Percentiles rank a stretch among this genome's conserved stretches.
These are phyloP conservation scores for Coemansia sp. DNA, from an alignment of 192 early-diverging fungal genomes.

Conservation along the genomic window DNA sequence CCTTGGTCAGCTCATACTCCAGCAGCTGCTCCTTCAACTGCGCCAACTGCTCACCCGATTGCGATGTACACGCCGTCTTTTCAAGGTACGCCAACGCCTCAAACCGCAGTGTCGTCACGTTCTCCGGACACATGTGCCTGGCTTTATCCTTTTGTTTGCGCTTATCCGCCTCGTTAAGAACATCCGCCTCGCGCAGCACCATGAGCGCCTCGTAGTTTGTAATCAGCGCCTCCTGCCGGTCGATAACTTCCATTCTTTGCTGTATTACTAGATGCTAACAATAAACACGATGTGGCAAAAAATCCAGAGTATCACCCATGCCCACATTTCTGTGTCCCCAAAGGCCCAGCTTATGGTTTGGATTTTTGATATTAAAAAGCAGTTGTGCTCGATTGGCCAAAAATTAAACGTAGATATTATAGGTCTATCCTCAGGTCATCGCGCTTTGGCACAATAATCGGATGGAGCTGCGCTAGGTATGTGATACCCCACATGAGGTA, in stretches of 20 bases:
- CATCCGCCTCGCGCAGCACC: slow-evolving; percentile 59
- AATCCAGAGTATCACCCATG: neutral
- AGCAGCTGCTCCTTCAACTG: slow-evolving; percentile 50
- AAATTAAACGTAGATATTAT: slow-evolving; percentile 6
- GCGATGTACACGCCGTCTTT: slow-evolving; percentile 59
- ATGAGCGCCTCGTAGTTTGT: slow-evolving; percentile 70
- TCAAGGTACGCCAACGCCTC: slow-evolving; percentile 60
- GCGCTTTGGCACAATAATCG: slow-evolving; percentile 74
- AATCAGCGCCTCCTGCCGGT: slow-evolving; percentile 61
- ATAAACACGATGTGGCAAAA: neutral
- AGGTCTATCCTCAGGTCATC: slow-evolving; percentile 60
- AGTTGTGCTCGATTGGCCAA: too few species aligned
- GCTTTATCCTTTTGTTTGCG: neutral
- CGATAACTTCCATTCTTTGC: slow-evolving; percentile 60
- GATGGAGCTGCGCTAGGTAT: slow-evolving; percentile 84
- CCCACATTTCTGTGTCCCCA: neutral
- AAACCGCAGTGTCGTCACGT: slow-evolving; percentile 66
- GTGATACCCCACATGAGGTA: slow-evolving; percentile 83
- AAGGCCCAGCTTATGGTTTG: neutral
- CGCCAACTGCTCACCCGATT: slow-evolving; percentile 57
- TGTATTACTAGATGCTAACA: neutral
- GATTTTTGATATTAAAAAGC: neutral
- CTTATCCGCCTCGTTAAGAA: slow-evolving; percentile 36
- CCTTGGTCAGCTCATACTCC: slow-evolving; percentile 63
- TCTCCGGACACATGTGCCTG: slow-evolving; percentile 57